Evolutionary conservation across 768 basidiomycete species (phyloP).

Genomic region (Pulveroboletus frians): DNA sequence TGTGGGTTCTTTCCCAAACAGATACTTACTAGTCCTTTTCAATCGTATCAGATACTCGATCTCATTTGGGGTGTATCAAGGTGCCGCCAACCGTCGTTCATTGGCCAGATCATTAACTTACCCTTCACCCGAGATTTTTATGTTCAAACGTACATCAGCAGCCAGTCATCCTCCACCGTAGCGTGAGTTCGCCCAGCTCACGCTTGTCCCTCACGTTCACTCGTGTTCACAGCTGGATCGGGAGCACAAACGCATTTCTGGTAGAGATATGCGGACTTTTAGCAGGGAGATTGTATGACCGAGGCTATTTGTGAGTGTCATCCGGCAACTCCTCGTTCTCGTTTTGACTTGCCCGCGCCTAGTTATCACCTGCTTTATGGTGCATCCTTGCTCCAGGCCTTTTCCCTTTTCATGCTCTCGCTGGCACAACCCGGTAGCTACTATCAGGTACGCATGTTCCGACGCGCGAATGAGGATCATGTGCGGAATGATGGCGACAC

Average conservation of each 20-base stretch:
- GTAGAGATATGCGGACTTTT: conserved; percentile 41
- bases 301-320: conserved; percentile 44
- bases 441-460: conserved; percentile 34
- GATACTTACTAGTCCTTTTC: neutral
- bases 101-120: neutral
- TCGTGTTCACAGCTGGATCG: conserved; percentile 35
- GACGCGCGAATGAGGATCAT: too few relatives aligned
- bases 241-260: conserved; percentile 46
- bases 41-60: conserved; percentile 28
- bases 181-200: conserved; percentile 27
- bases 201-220: neutral
- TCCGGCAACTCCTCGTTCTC: too few relatives aligned
- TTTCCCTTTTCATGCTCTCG: conserved; percentile 44
- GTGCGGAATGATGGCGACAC: neutral
- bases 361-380: conserved; percentile 25
- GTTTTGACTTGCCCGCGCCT: conserved; percentile 5
- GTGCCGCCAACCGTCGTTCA: conserved; percentile 9
- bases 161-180: conserved; percentile 35
- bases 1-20: neutral
- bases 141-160: conserved; percentile 33
- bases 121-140: conserved; percentile 33
- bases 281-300: conserved; percentile 47
- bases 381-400: conserved; percentile 25
- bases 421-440: conserved; percentile 38
- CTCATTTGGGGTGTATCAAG: conserved; percentile 43